Evolutionary conservation across 495 filamentous ascomycete species (phyloP).

Genomic region (Lentithecium fluviatile): DNA sequence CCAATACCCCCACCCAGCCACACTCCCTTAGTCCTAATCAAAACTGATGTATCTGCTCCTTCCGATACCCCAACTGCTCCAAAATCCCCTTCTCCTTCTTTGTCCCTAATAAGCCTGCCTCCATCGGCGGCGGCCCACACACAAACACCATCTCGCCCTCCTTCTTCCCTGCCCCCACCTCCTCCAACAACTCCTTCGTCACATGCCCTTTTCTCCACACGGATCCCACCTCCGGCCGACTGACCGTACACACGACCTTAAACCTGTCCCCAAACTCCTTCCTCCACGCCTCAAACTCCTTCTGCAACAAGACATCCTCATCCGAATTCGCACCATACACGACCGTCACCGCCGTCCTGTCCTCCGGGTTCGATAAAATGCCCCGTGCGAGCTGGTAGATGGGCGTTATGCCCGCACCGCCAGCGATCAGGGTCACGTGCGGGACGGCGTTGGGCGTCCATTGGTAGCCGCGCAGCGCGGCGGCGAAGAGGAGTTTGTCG

Average conservation of each 20-base stretch:
- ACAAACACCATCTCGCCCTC: conserved; percentile 83
- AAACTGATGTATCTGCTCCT: no score
- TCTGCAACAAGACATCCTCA: conserved; percentile 81
- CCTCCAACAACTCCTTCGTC: conserved; percentile 83
- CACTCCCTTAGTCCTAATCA: no score
- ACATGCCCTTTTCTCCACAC: conserved; percentile 69
- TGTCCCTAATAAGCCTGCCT: conserved; percentile 79
- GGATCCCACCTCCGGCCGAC: conserved; percentile 77
- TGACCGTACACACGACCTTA: conserved; percentile 80
- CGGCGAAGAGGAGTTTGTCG: conserved; percentile 81
- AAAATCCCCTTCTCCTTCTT: conserved; percentile 56
- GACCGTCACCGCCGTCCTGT: conserved; percentile 91
- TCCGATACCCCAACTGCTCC: background rate
- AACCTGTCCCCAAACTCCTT: conserved; percentile 86
- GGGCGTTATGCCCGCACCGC: conserved; percentile 91
- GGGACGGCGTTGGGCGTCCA: conserved; percentile 90
- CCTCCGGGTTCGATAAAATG: conserved; percentile 90
- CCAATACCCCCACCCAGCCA: no score
- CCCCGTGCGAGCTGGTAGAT: conserved; percentile 79
- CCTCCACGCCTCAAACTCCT: conserved; percentile 74
- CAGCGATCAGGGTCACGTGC: conserved; percentile 83
- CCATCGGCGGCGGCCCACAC: conserved; percentile 84
- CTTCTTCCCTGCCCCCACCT: conserved; percentile 82
- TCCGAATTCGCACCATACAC: conserved; percentile 82
- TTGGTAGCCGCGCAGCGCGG: conserved; percentile 86